Percentiles rank a stretch among this genome's conserved stretches.
Evolutionary conservation across 2,329 filamentous ascomycete genomes (phyloP).

Genomic region (Periconia sp.): DNA sequence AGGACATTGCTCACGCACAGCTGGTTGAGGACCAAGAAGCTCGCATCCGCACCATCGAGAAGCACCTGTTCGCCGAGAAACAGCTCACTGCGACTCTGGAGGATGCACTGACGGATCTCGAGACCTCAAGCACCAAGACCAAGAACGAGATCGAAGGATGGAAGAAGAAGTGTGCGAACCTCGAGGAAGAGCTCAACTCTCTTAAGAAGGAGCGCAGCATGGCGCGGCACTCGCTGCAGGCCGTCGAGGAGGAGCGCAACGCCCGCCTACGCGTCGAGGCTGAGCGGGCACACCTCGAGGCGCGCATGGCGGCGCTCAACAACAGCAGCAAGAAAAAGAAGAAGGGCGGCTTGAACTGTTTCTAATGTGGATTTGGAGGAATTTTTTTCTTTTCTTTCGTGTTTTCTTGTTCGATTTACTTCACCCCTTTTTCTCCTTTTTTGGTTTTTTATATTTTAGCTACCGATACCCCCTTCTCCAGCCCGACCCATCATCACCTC

Average conservation of each 20-base stretch:
- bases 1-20: conserved; percentile 76
- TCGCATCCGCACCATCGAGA: conserved; percentile 93
- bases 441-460: neutral
- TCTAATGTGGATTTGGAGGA: too few species aligned
- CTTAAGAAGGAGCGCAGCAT: conserved; percentile 62
- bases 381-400: conserved; percentile 1
- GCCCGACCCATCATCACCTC: neutral
- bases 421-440: neutral
- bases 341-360: conserved; percentile 95
- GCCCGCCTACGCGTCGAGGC: conserved; percentile 88
- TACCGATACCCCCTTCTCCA: neutral
- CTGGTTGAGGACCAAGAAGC: conserved; percentile 93
- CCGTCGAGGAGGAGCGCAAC: conserved; percentile 94
- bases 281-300: conserved; percentile 84
- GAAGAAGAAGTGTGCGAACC: conserved; percentile 78
- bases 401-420: conserved; percentile 2
- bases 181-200: conserved; percentile 71
- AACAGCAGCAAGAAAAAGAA: conserved; percentile 90
- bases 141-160: conserved; percentile 88
- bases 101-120: conserved; percentile 91
- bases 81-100: conserved; percentile 94
- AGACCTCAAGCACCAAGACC: conserved; percentile 87
- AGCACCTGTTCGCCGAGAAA: conserved; percentile 93
- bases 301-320: conserved; percentile 75
- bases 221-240: conserved; percentile 71